Evolutionary conservation across 176 grass and related monocot species (phyloP).

Genomic region (Avena atlantica): DNA sequence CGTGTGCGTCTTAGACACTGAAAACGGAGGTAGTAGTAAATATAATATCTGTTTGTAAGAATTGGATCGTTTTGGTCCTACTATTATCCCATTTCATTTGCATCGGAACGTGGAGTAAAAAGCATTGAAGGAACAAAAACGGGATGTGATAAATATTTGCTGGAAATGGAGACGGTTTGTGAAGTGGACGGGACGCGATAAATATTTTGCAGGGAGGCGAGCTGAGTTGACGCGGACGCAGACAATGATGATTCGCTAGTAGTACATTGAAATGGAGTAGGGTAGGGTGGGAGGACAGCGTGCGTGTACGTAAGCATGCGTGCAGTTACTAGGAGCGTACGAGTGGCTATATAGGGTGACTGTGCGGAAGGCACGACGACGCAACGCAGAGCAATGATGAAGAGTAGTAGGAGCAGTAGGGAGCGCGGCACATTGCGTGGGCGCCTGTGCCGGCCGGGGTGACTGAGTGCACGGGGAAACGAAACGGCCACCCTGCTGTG

Average conservation of each 20-base stretch:
- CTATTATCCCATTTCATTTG: background rate
- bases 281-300: background rate
- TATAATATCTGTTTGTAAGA: background rate
- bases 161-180: too few relatives aligned
- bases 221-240: background rate
- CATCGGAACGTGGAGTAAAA: too few relatives aligned
- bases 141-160: too few relatives aligned
- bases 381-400: too few relatives aligned
- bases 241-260: background rate
- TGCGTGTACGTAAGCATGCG: background rate
- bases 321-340: background rate
- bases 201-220: background rate
- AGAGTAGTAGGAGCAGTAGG: too few relatives aligned
- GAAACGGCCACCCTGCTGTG: background rate
- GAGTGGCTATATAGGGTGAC: background rate
- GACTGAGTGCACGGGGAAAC: background rate
- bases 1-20: too few relatives aligned
- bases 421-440: too few relatives aligned
- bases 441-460: too few relatives aligned
- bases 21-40: too few relatives aligned
- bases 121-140: too few relatives aligned
- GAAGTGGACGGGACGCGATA: too few relatives aligned
- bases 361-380: background rate
- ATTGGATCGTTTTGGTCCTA: background rate
- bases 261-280: background rate